Evolutionary conservation across 176 grass and related monocot species (phyloP), one percentile per base, ranked within the genome.

Genomic region (Zoysia pacifica): DNA sequence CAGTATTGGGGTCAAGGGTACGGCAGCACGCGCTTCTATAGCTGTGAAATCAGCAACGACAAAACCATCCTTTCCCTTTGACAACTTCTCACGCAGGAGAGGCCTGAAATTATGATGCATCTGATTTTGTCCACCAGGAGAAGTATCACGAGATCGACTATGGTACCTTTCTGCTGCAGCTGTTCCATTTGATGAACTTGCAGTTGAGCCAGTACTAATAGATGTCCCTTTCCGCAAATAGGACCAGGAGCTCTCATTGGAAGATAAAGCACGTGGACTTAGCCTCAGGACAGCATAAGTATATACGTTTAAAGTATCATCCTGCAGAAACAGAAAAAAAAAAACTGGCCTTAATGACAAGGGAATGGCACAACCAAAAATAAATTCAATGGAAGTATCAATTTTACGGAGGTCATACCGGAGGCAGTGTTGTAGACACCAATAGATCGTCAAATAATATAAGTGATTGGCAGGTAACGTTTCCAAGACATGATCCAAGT

Each of bases 381-480:
- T n/a, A 59, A 86, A 84, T 48, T 84, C 14, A 88, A 56, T 6
- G 1, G 14, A 61, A 81, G 9, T 70, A 65, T 18, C n/a, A 2
- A 81, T 60, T 81, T 13, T 5, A 72, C 49, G 16, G 60, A 62
- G 83, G 49, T n/a, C 86, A 62, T 95, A 99, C 96, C 44, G 90
- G 90, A 52, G 92, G 78, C 35, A 98, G 79, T 39, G 90, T 98
- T 12, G 96, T 93, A 40, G 96, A 92, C 39, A 98, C 96, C 81
- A 98, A 79, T 12, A 98, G 96, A 74, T 98, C 92, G 87, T 94
- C 92, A 80, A 93, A 98, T 73, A 98, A 79, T 92, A 98, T 45
- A 55, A 98, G 68, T 12, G 86, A 94, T 73, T 98, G 88, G 80
- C 91, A 94, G 72, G 41, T 67, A 51, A 48, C 37, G 12, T 80